Conservation (phyloP, 352 stramenopile species). For the Saprolegnia diclina region DNA sequence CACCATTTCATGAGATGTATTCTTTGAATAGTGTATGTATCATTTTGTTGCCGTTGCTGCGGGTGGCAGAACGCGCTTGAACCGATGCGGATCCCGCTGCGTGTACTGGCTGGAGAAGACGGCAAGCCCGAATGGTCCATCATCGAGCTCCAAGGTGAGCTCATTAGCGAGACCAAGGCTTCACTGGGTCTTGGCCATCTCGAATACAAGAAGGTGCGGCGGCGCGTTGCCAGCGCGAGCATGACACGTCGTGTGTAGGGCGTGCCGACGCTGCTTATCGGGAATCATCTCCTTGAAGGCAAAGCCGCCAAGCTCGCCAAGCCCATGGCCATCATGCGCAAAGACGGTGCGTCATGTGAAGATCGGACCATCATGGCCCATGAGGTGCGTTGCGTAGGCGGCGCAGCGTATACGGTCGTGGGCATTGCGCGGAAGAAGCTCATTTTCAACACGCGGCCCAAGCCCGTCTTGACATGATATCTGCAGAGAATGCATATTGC, state of each 20-base stretch:
- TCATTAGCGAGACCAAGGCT: constrained; percentile 41
- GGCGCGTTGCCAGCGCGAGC: neutral
- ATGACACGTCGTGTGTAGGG: constrained; percentile 31
- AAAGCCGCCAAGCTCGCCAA: constrained; percentile 65
- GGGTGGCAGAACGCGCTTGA: neutral
- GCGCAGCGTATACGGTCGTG: constrained; percentile 65
- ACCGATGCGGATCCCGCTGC: constrained; percentile 21
- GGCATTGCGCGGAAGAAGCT: constrained; percentile 72
- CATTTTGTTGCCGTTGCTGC: neutral
- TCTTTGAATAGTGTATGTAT: neutral
- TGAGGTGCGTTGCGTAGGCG: neutral
- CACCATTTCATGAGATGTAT: too few relatives aligned
- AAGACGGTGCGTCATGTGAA: neutral
- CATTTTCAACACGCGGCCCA: constrained; percentile 66
- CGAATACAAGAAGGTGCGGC: constrained; percentile 36
- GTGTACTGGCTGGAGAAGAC: constrained; percentile 36
- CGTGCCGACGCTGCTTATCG: constrained; percentile 71
- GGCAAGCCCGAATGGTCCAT: constrained; percentile 69
- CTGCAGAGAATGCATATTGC: too few relatives aligned
- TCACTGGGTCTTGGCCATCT: constrained; percentile 63
- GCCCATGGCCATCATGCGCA: constrained; percentile 64
- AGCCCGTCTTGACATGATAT: constrained; percentile 40
- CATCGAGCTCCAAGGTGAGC: constrained; percentile 74
- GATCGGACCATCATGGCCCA: constrained; percentile 11
- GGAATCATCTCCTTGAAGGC: constrained; percentile 72